Evolutionary conservation across 2,329 filamentous ascomycete species (phyloP).

Genomic region (Nothopassalora personata): DNA sequence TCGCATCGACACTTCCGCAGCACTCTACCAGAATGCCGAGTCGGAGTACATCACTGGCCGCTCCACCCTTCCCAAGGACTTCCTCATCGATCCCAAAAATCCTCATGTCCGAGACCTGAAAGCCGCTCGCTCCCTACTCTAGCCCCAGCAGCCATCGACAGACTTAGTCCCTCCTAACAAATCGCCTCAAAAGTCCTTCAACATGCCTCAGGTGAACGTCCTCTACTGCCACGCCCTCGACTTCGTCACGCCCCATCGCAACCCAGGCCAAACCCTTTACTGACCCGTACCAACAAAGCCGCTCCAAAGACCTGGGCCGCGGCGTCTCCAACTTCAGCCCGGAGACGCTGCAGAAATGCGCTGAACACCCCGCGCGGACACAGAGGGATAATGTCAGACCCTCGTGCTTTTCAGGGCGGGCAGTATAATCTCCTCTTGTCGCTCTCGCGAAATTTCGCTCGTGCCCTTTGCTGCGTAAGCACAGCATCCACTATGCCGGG

Average conservation of each 20-base stretch:
- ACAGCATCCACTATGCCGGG: conserved; percentile 39
- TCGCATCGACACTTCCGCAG: conserved; percentile 29
- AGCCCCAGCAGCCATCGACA: conserved; percentile 4
- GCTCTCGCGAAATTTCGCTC: conserved; percentile 38
- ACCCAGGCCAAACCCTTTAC: conserved; percentile 40
- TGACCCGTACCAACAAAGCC: conserved; percentile 36
- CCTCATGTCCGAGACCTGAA: not conserved
- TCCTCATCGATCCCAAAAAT: conserved; percentile 16
- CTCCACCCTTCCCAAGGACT: conserved; percentile 2
- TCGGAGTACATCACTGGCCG: conserved; percentile 38
- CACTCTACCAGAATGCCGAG: conserved; percentile 30
- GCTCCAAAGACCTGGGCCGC: conserved; percentile 42
- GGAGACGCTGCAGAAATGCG: conserved; percentile 41
- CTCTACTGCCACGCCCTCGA: conserved; percentile 41
- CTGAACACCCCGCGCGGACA: conserved; percentile 41
- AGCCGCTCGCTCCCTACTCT: too few relatives aligned
- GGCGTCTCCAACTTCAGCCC: conserved; percentile 38
- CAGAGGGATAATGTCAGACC: conserved; percentile 41
- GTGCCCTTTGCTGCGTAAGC: conserved; percentile 38
- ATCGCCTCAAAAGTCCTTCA: conserved; percentile 15
- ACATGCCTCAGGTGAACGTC: conserved; percentile 25
- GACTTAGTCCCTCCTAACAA: conserved; percentile 1
- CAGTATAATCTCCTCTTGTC: conserved; percentile 44
- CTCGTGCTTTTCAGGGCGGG: conserved; percentile 42
- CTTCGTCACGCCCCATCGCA: conserved; percentile 36